phyloP scores from a whole-genome alignment of 257 asterid genomes.

The Solanum tacnaense region DNA sequence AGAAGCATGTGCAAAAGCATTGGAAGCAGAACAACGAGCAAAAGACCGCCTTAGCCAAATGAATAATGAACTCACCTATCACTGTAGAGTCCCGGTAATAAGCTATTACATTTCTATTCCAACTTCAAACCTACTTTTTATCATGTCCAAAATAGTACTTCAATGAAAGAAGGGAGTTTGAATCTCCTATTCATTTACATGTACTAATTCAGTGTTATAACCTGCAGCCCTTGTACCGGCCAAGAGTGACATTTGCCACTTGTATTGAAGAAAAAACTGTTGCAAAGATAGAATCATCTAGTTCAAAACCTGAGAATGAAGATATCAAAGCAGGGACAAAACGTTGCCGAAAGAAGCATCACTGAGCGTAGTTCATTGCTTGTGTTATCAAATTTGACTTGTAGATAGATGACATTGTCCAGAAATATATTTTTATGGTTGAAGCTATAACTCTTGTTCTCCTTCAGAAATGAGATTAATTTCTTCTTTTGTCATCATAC shows the following conservation, averaged over 20 bases:
- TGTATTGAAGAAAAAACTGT: constrained; percentile 7
- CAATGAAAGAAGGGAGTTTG: background rate
- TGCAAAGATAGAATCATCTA: background rate
- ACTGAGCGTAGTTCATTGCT: background rate
- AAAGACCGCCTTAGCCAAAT: constrained; percentile 45
- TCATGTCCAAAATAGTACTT: background rate
- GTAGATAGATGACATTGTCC: background rate
- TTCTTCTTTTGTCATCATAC: background rate
- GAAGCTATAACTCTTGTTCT: background rate
- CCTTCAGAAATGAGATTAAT: background rate
- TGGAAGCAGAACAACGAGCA: constrained; percentile 45
- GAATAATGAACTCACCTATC: constrained; percentile 47
- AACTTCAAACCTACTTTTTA: background rate
- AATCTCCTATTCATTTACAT: background rate
- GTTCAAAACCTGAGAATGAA: background rate
- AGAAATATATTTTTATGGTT: background rate
- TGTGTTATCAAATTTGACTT: background rate
- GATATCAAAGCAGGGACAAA: background rate
- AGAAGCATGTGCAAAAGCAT: constrained; percentile 41
- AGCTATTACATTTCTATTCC: background rate
- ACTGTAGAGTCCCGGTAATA: constrained; percentile 60
- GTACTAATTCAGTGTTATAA: background rate
- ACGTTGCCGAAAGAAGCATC: background rate
- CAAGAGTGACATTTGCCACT: constrained; percentile 48
- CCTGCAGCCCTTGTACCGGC: constrained; percentile 42